Percentiles rank a stretch among this genome's conserved stretches.
phyloP scores from a whole-genome alignment of 2,329 filamentous ascomycete genomes.

The Tolypocladium tropicale region DNA sequence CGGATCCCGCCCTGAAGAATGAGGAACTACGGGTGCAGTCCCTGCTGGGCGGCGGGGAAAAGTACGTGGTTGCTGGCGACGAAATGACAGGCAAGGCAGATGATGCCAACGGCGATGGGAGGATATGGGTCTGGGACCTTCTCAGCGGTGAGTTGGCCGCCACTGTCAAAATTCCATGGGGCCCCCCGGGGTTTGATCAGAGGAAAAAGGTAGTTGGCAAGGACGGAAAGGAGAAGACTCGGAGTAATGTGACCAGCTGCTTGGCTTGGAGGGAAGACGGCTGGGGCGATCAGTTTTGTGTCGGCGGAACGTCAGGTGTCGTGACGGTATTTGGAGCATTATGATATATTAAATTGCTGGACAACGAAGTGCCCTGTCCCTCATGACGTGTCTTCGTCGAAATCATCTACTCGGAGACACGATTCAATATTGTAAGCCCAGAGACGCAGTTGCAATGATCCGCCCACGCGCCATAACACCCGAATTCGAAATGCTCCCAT shows the following conservation, averaged over 20 bases:
- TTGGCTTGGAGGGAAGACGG: constrained; percentile 53
- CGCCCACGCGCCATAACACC: constrained; percentile 4
- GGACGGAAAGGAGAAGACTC: constrained; percentile 49
- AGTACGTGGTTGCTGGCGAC: constrained; percentile 69
- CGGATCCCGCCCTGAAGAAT: constrained; percentile 48
- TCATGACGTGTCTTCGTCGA: neutral
- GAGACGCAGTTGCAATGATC: neutral
- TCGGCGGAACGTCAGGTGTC: constrained; percentile 52
- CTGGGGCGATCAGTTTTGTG: constrained; percentile 55
- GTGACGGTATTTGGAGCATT: constrained; percentile 50
- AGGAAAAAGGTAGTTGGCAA: constrained; percentile 45
- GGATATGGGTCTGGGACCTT: constrained; percentile 75
- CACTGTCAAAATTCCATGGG: constrained; percentile 49
- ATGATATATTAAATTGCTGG: constrained; percentile 13
- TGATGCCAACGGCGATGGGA: constrained; percentile 37
- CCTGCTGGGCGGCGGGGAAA: constrained; percentile 65
- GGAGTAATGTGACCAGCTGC: constrained; percentile 51
- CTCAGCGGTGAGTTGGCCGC: constrained; percentile 60
- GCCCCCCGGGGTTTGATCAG: constrained; percentile 34
- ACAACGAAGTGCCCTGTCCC: neutral
- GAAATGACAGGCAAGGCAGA: constrained; percentile 39
- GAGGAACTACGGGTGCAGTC: constrained; percentile 65
- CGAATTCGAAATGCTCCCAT: neutral
- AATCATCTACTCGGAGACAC: neutral
- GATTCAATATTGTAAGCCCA: neutral